Base-by-base conservation (phyloP, 352 stramenopile genomes). In the Phytophthora pini region DNA sequence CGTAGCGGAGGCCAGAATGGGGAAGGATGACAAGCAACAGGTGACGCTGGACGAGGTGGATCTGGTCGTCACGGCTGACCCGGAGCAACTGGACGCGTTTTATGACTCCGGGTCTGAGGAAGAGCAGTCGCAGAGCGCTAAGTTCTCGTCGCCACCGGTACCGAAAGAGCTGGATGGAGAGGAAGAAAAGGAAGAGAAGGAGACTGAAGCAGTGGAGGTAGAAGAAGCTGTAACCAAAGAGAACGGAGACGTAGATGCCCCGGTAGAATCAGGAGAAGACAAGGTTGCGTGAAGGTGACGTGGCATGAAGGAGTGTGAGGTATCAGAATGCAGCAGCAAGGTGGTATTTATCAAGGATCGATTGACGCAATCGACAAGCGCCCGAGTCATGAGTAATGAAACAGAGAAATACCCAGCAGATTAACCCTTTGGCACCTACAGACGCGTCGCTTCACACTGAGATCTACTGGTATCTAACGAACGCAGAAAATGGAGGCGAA, bases 1-100 rank as follows among this genome's bases (percentile, higher is more conserved):
- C 12, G 43, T 59, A 2, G 74, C 36, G 1, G 40, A 65, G 26
- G 46, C 64, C 10, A 49, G 27, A 8, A 34, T n/a, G 4, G 17
- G 22, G 17, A 45, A 68, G 7, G 34, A 41, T 2, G 55, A 57
- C 6, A 58, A 71, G 7, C 56, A 65, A 1, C 46, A 67, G 8
- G 79, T 88, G 68, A 87, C 80, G 27, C 70, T 94, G 36, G 86
- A 94, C 36, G 83, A 81, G 10, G 79, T 94, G 32, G 86, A 94
- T 34, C 61, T 94, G 22, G 68, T 94, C 5, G 82, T 94, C 31
- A 77, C 74, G 32, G 77, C 81, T 1, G 80, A 94, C 39, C 62
- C 69, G 3, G 72, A 79, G 0, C 80, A 90, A 38, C 41, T 94
- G 22, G 70, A 87, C n/a, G 82, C 82, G 29, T 94, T 94, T 55